Conservation (phyloP, 352 stramenopile genomes). For the Phytopythium aichiense region DNA sequence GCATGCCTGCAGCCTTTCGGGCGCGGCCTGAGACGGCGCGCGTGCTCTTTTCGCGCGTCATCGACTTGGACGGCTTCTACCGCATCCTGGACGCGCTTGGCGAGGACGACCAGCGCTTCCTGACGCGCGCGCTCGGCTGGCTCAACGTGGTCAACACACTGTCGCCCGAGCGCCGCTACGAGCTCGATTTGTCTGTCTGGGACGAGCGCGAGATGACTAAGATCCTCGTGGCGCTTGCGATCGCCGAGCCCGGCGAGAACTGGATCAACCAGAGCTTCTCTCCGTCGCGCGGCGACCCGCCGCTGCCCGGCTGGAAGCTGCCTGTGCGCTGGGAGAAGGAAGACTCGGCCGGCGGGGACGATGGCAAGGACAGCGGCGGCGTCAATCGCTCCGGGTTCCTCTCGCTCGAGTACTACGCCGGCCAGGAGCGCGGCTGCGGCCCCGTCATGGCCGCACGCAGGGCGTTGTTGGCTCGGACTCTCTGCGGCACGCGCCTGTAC, state of each 20-base stretch:
- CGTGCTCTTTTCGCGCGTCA: constrained; percentile 69
- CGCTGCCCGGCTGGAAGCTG: constrained; percentile 77
- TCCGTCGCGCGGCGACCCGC: constrained; percentile 36
- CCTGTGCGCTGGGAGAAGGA: constrained; percentile 78
- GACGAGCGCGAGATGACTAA: constrained; percentile 82
- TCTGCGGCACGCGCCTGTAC: constrained; percentile 68
- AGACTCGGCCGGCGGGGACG: constrained; percentile 17
- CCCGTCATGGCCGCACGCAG: constrained; percentile 53
- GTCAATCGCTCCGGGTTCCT: constrained; percentile 67
- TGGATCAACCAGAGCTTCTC: constrained; percentile 82
- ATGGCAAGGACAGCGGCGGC: constrained; percentile 39
- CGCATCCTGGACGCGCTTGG: constrained; percentile 51
- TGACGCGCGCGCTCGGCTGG: constrained; percentile 52
- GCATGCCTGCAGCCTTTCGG: constrained; percentile 61
- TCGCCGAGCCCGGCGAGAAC: constrained; percentile 77
- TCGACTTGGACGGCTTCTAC: constrained; percentile 68
- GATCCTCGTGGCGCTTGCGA: constrained; percentile 72
- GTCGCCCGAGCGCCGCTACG: constrained; percentile 60
- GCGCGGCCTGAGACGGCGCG: constrained; percentile 62
- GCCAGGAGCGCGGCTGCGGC: constrained; percentile 54
- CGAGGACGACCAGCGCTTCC: constrained; percentile 42
- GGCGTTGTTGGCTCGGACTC: constrained; percentile 46
- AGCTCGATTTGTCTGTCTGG: constrained; percentile 58
- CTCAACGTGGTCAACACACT: constrained; percentile 83
- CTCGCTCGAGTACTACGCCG: constrained; percentile 73